phyloP scores from a whole-genome alignment of 305 asterid genomes.

The Euphrasia arctica region DNA sequence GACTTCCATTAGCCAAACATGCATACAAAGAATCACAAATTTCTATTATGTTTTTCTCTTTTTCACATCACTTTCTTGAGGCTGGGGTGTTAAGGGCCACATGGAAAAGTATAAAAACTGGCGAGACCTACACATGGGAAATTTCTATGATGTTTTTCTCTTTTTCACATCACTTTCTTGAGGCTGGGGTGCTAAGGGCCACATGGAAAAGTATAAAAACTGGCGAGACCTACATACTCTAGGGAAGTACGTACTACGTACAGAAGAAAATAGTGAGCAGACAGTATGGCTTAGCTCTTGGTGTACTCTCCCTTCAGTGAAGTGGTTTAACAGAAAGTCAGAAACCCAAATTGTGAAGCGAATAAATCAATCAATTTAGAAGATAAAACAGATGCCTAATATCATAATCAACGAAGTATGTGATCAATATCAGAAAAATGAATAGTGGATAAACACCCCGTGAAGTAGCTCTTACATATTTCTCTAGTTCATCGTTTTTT shows the following conservation, averaged over 20 bases:
- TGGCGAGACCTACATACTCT: slow-evolving; percentile 4
- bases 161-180: slow-evolving; percentile 1
- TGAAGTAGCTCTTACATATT: slow-evolving; percentile 53
- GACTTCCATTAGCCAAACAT: not conserved
- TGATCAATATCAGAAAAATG: not conserved
- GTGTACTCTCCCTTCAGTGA: not conserved
- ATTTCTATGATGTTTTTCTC: not conserved
- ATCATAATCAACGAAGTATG: slow-evolving; percentile 3
- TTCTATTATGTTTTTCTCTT: not conserved
- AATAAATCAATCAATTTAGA: not conserved
- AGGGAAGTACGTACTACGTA: not conserved
- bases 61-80: slow-evolving; percentile 2
- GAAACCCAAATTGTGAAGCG: slow-evolving; percentile 13
- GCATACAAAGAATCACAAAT: not conserved
- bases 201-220: slow-evolving; percentile 9
- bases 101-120: slow-evolving; percentile 11
- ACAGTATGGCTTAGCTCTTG: not conserved
- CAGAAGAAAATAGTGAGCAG: slow-evolving; percentile 1
- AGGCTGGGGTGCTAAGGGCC: slow-evolving; percentile 1
- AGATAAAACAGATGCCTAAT: slow-evolving; percentile 6
- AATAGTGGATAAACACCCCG: slow-evolving; percentile 8
- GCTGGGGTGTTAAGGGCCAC: not conserved
- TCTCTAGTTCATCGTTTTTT: slow-evolving; percentile 69
- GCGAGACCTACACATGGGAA: not conserved
- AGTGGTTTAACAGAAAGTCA: slow-evolving; percentile 1